Conservation (phyloP, 176 grass and related monocot species). For the Triticum turgidum region DNA sequence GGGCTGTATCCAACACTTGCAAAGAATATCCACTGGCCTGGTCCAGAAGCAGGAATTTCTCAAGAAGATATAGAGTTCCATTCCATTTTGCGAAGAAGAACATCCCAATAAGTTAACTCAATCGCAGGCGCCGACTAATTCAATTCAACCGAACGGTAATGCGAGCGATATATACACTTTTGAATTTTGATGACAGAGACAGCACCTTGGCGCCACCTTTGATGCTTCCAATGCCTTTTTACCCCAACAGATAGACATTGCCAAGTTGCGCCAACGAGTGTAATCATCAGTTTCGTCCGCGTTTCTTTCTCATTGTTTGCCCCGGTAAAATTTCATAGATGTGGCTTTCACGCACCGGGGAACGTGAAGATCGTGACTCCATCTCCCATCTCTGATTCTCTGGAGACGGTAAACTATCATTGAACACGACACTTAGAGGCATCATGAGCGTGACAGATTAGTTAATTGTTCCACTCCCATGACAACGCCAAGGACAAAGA, state of each 20-base stretch:
- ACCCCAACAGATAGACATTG: background rate
- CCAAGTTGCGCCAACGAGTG: background rate
- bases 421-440: background rate
- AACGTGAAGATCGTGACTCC: background rate
- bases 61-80: background rate
- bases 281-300: slow-evolving; percentile 14
- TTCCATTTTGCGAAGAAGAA: background rate
- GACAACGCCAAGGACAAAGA: slow-evolving; percentile 40
- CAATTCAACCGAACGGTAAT: too few relatives aligned
- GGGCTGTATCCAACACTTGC: background rate
- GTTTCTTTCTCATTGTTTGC: slow-evolving; percentile 15
- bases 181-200: background rate
- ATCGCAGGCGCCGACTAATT: too few relatives aligned
- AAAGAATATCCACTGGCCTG: background rate
- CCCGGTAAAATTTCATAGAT: slow-evolving; percentile 13
- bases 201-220: background rate
- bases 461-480: background rate
- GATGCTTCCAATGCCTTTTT: background rate
- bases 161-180: too few relatives aligned
- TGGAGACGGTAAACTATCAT: background rate
- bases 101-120: background rate
- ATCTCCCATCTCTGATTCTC: slow-evolving; percentile 19
- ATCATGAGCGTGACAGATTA: background rate
- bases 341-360: slow-evolving; percentile 3
- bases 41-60: background rate